phyloP scores from a whole-genome alignment of 2,329 filamentous ascomycete species.

The Aspergillus sp. region DNA sequence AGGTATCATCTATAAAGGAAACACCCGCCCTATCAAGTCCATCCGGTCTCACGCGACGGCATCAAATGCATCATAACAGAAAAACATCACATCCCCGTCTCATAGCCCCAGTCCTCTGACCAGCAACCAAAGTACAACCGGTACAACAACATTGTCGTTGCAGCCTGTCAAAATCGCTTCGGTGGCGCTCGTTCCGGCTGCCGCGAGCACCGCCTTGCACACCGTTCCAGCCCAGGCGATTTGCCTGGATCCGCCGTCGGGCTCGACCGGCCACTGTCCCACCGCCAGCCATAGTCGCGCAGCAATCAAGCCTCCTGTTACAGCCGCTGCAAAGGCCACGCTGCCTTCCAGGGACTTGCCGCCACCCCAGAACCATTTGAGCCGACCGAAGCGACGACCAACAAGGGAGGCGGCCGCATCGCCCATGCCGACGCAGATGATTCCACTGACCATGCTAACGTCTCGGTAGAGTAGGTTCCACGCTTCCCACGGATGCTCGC shows the following conservation, averaged over 20 bases:
- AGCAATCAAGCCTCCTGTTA: conserved; percentile 68
- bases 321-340: conserved; percentile 75
- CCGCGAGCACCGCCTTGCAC: conserved; percentile 67
- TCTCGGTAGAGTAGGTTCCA: conserved; percentile 77
- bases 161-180: conserved; percentile 94
- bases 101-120: conserved; percentile 68
- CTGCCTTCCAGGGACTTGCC: conserved; percentile 92
- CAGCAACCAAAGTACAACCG: conserved; percentile 86
- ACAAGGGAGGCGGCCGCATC: conserved; percentile 91
- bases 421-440: conserved; percentile 91
- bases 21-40: not conserved
- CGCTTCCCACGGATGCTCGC: conserved; percentile 56
- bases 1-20: not conserved
- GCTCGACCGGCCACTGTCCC: conserved; percentile 63
- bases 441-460: conserved; percentile 84
- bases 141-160: conserved; percentile 97
- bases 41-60: not conserved
- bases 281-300: conserved; percentile 71
- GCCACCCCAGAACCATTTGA: conserved; percentile 95
- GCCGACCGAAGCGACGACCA: conserved; percentile 77
- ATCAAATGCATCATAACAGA: not conserved
- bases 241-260: conserved; percentile 10
- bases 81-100: not conserved
- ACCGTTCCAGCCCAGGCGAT: conserved; percentile 34
- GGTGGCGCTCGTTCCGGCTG: conserved; percentile 78